Evolutionary conservation across 768 basidiomycete species (phyloP), one percentile per base, ranked within the genome.

Genomic region (Russula sp.): DNA sequence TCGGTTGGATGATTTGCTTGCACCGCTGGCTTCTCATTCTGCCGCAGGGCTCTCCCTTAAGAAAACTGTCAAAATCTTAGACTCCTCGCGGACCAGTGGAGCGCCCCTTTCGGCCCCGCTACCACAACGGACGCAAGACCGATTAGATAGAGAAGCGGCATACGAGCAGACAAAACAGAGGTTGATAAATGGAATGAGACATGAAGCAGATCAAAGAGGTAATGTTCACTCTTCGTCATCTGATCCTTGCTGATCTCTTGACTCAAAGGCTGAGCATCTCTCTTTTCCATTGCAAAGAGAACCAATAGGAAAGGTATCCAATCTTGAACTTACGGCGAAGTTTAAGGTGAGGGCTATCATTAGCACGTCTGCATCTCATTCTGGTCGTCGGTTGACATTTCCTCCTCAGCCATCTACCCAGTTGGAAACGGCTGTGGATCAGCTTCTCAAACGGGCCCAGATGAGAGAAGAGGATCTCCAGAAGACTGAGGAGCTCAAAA

Each of bases 131-230:
- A 84, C 88, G 0, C 92, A 97, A 73, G 94, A 97, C 65, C 87
- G 90, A 50, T 77, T 98, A 0, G 93, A 97, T 69, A 87, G 96
- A 55, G 87, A 94, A 72, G 96, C 94, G 9, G 96, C 96, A 0
- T 97, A 96, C 72, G 94, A 94, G 70, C 83, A 90, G 75, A 98
- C 95, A 5, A 93, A 72, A 82, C 84, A 66, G 95, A 98, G 74
- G 89, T 96, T 2, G 85, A 90, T 67, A 97, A 96, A 78, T 98
- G 96, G 97, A 84, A 84, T 30, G 86, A 84, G 6, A 91, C 92
- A 3, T 98, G 89, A 91, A 90, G 74, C 83, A 84, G 24, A 94
- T 99, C 68, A 87, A 88, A 68, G 92, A 98, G 78, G 92, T 90
- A 58, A 79, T 55, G 64, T 32, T 22, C 5, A 56, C 13, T 32